These are phyloP conservation scores for Trifolium fragiferum DNA, from an alignment of 306 rosid species.

Conservation along the genomic window DNA sequence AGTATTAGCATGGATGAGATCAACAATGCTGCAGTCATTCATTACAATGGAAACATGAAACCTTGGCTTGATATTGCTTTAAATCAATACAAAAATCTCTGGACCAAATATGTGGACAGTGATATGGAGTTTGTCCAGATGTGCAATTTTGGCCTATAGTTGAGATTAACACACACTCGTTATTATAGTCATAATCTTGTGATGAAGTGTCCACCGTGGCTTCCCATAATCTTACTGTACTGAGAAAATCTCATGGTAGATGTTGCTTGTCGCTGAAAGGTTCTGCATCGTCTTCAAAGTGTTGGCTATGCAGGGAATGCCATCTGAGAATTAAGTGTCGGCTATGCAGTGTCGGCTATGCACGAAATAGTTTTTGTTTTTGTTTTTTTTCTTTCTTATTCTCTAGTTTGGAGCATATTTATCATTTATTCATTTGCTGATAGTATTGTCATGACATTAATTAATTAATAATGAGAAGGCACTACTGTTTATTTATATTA, in stretches of 20 bases:
- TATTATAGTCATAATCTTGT: constrained; percentile 48
- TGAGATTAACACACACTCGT: constrained; percentile 33
- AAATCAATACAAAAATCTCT: constrained; percentile 92
- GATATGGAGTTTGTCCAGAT: constrained; percentile 98
- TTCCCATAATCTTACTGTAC: constrained; percentile 42
- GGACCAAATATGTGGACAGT: constrained; percentile 94
- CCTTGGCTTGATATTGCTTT: constrained; percentile 99
- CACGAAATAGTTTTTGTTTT: constrained; percentile 42
- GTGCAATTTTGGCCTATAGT: constrained; percentile 98
- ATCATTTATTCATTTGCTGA: constrained; percentile 37
- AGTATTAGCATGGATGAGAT: constrained; percentile 96
- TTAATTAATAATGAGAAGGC: constrained; percentile 36
- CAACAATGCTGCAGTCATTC: constrained; percentile 93
- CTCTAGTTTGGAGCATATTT: constrained; percentile 39
- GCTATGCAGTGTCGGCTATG: constrained; percentile 1
- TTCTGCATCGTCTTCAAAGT: constrained; percentile 48
- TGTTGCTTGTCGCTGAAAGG: constrained; percentile 57
- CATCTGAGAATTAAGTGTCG: constrained; percentile 38
- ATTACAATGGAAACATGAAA: constrained; percentile 97
- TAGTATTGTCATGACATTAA: constrained; percentile 31
- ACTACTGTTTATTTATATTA: constrained; percentile 27
- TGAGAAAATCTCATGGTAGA: constrained; percentile 51
- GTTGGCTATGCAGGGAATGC: constrained; percentile 32
- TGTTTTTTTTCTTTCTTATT: constrained; percentile 24
- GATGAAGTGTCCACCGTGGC: constrained; percentile 41